Percentiles rank a stretch among this genome's conserved stretches.
Conservation (phyloP, 75 land plant species). For the Cryptomeria japonica region DNA sequence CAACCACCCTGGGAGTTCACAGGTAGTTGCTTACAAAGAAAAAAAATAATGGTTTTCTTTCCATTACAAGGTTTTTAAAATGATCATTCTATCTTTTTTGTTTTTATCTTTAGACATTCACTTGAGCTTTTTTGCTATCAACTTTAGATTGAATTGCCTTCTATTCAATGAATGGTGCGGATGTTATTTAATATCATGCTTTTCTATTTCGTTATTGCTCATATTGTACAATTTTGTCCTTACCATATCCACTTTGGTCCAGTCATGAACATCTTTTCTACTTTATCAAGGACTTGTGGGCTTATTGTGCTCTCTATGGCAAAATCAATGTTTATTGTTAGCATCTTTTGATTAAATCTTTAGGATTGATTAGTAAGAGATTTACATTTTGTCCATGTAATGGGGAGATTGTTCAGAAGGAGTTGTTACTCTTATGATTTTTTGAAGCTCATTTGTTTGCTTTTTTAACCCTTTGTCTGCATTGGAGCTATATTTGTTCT, state of each 20-base stretch:
- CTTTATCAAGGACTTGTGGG: background rate
- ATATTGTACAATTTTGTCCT: background rate
- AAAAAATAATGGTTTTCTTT: background rate
- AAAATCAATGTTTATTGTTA: background rate
- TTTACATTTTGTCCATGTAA: background rate
- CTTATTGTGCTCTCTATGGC: background rate
- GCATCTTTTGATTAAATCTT: background rate
- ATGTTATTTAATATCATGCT: background rate
- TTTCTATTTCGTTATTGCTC: background rate
- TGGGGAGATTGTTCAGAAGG: background rate
- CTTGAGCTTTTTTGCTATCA: background rate
- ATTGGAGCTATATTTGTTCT: background rate
- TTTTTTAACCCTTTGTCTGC: background rate
- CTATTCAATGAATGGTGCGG: background rate
- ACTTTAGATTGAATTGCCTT: background rate
- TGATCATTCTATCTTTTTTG: background rate
- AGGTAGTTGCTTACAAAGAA: constrained; percentile 21
- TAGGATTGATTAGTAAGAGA: background rate
- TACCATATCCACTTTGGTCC: background rate
- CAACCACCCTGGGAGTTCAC: constrained; percentile 42
- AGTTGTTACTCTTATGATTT: background rate
- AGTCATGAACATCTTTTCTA: background rate
- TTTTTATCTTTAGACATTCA: background rate
- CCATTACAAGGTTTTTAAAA: background rate
- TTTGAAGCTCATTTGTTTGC: background rate